These are phyloP conservation scores for Vaccinium corymbosum DNA, from an alignment of 148 eudicot species.

Conservation along the genomic window DNA sequence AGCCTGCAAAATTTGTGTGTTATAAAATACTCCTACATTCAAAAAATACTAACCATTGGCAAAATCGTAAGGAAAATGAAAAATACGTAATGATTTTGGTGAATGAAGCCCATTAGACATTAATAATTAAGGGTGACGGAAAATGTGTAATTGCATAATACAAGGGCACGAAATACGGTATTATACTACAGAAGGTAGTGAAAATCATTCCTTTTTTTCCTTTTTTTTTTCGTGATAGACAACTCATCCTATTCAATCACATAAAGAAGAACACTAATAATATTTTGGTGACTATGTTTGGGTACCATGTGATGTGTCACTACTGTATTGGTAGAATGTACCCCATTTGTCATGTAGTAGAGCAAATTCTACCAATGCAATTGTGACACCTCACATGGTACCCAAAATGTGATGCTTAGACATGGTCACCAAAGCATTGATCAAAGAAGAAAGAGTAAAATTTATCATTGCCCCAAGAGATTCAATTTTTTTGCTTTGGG, in stretches of 20 bases:
- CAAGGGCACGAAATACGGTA: not conserved
- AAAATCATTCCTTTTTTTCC: not conserved
- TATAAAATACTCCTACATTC: not conserved
- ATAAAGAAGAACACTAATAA: not conserved
- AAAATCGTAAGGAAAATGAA: too few species aligned
- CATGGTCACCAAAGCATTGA: too few species aligned
- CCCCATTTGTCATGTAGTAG: too few species aligned
- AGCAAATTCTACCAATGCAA: too few species aligned
- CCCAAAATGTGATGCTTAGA: too few species aligned
- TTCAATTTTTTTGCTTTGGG: not conserved
- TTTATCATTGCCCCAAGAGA: too few species aligned
- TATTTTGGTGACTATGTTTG: too few species aligned
- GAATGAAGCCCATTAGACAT: not conserved
- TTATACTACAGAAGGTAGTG: not conserved
- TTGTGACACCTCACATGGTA: too few species aligned
- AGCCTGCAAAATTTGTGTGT: not conserved
- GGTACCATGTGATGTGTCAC: too few species aligned
- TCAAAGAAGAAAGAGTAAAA: too few species aligned
- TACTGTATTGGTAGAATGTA: too few species aligned
- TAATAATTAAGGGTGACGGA: not conserved
- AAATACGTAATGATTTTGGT: not conserved
- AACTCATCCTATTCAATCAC: not conserved
- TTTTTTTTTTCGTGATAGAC: not conserved
- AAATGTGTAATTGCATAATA: not conserved
- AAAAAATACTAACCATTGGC: not conserved